Base-by-base conservation (phyloP, 352 stramenopile species). In the Phytophthora agathidicida region DNA sequence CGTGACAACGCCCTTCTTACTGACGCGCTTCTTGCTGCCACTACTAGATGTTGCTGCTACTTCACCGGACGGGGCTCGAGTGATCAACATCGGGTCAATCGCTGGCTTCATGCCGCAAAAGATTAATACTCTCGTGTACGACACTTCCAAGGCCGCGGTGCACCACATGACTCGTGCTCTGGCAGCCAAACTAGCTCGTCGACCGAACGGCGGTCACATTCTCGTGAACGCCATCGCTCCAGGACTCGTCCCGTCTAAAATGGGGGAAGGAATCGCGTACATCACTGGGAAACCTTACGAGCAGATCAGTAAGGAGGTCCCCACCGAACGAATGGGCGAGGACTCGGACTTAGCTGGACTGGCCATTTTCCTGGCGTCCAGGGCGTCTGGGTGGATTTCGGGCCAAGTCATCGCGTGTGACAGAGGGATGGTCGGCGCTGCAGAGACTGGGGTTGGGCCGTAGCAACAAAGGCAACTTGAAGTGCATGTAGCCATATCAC, bases 141-240 rank as follows among this genome's bases (percentile, higher is more conserved):
- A 98, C 70, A 84, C 88, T 39, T 94, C 77, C 54, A 99, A 99
- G 81, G 94, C 95, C 2, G 96, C 92, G 3, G 69, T 99, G 19
- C 94, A 98, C 71, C 87, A 98, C 57, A 67, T 99, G 19, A 98
- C 94, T 19, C 89, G 89, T 32, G 88, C 96, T 38, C 52, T 99
- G 27, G 86, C 94, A 1, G 76, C 83, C 0, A 96, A 99, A 67
- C 82, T 99, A 7, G 92, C 83, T 47, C 76, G 76, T 22, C 80
- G 75, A 6, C 72, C 80, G 11, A 89, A 91, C 37, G 80, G 82
- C 26, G 83, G 93, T 24, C 77, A 90, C 65, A 98, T 99, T 52
- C 93, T 96, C 5, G 95, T 98, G n/a, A 99, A 99, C 72, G 87
- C 86, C 22, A 84, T 99, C n/a, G 90, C 92, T 2, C 96, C 94